Conservation (phyloP, 768 basidiomycete species). For the Boletellus ananas region DNA sequence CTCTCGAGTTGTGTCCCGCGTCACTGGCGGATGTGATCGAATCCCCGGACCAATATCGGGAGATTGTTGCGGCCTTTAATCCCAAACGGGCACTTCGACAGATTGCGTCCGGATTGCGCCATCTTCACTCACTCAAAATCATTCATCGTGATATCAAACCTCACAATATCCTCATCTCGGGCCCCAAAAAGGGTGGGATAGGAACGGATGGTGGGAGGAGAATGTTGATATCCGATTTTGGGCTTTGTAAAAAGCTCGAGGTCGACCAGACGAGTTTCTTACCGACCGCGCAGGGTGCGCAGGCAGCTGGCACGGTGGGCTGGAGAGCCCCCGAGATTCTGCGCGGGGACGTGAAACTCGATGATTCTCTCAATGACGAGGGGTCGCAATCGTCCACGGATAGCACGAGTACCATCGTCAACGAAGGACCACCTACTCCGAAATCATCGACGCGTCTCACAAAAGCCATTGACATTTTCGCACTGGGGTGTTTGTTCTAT, state of each 20-base stretch:
- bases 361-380: conserved; percentile 65
- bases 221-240: conserved; percentile 97
- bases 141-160: conserved; percentile 99
- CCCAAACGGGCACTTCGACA: conserved; percentile 86
- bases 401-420: conserved; percentile 50
- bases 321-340: conserved; percentile 98
- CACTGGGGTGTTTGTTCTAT: conserved; percentile 92
- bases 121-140: conserved; percentile 91
- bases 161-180: conserved; percentile 91
- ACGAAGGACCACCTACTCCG: conserved; percentile 12
- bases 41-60: conserved; percentile 70
- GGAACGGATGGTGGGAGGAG: conserved; percentile 49
- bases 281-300: conserved; percentile 85
- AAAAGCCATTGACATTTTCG: conserved; percentile 95
- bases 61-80: conserved; percentile 74
- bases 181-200: conserved; percentile 49
- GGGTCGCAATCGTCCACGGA: conserved; percentile 64
- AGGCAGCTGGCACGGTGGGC: conserved; percentile 90
- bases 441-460: conserved; percentile 66
- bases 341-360: conserved; percentile 88
- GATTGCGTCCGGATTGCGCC: conserved; percentile 82
- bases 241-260: conserved; percentile 92
- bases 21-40: conserved; percentile 87
- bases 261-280: conserved; percentile 95
- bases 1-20: conserved; percentile 90